phyloP scores from a whole-genome alignment of 1,284 basidiomycete species.

The Malassezia dermatis region DNA sequence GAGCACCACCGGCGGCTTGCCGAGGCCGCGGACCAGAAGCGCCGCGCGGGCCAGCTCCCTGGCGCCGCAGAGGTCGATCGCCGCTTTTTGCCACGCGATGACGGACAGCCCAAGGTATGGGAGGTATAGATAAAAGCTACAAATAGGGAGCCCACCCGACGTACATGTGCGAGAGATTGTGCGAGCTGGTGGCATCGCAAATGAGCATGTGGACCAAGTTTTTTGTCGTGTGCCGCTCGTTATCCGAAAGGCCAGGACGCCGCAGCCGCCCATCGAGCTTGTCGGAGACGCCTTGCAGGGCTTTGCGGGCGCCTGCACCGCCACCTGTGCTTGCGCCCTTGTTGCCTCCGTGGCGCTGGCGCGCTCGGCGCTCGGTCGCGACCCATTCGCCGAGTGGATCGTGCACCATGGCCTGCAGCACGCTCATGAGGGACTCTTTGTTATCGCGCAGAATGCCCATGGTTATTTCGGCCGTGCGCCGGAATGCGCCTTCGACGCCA shows the following conservation, averaged over 20 bases:
- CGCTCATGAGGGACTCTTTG: slow-evolving; percentile 86
- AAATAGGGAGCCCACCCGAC: slow-evolving; percentile 29
- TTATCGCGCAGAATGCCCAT: slow-evolving; percentile 78
- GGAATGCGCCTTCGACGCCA: slow-evolving; percentile 87
- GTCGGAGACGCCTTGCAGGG: slow-evolving; percentile 36
- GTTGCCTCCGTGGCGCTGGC: slow-evolving; percentile 11
- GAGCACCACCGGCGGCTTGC: slow-evolving; percentile 42
- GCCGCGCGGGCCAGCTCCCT: slow-evolving; percentile 18
- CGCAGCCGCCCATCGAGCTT: slow-evolving; percentile 40
- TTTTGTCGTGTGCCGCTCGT: slow-evolving; percentile 30
- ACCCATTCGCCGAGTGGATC: slow-evolving; percentile 97
- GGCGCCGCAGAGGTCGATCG: slow-evolving; percentile 31
- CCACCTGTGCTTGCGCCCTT: slow-evolving; percentile 8
- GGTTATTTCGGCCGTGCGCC: slow-evolving; percentile 83
- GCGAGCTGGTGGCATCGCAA: slow-evolving; percentile 36
- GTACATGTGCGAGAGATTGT: slow-evolving; percentile 42
- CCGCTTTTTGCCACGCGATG: slow-evolving; percentile 32
- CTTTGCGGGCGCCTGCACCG: slow-evolving; percentile 30
- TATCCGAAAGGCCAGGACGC: slow-evolving; percentile 26
- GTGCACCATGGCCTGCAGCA: slow-evolving; percentile 92
- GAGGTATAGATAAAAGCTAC: slow-evolving; percentile 28
- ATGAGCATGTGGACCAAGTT: slow-evolving; percentile 45
- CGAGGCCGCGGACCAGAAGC: slow-evolving; percentile 33
- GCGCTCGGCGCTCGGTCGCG: slow-evolving; percentile 50
- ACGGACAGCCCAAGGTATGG: slow-evolving; percentile 45